Conservation (phyloP, 768 basidiomycete genomes). For the Russula abietina region DNA sequence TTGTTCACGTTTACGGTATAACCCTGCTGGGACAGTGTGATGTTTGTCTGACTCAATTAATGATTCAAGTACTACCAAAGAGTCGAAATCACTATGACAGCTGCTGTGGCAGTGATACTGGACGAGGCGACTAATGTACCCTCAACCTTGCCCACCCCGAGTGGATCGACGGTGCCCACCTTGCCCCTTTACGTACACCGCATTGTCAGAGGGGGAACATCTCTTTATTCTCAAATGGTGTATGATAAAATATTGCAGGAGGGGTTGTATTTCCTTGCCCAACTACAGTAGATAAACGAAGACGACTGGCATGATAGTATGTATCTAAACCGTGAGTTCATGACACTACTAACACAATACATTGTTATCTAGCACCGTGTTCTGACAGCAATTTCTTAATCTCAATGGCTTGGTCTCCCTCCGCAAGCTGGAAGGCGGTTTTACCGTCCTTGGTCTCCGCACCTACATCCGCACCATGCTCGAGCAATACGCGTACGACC, state of each 20-base stretch:
- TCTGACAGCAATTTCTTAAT: background rate
- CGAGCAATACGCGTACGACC: background rate
- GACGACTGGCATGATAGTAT: background rate
- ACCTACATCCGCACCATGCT: background rate
- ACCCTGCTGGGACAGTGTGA: no score
- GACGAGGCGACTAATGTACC: no score
- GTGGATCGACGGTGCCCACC: no score
- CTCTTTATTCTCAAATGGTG: background rate
- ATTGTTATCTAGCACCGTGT: background rate
- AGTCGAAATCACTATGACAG: no score
- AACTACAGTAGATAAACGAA: no score
- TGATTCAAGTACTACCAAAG: no score
- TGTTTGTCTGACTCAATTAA: no score
- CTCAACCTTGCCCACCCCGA: no score
- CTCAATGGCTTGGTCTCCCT: background rate
- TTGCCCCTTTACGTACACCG: no score
- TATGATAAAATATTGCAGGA: background rate
- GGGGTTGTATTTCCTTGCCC: background rate
- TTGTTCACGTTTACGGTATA: no score
- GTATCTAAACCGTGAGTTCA: background rate
- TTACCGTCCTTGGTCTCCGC: background rate
- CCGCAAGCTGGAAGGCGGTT: background rate
- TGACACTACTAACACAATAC: background rate
- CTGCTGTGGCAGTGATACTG: no score
- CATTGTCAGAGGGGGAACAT: no score